Base-by-base conservation (phyloP, 2,329 filamentous ascomycete genomes). In the Dactylellina sp. region DNA sequence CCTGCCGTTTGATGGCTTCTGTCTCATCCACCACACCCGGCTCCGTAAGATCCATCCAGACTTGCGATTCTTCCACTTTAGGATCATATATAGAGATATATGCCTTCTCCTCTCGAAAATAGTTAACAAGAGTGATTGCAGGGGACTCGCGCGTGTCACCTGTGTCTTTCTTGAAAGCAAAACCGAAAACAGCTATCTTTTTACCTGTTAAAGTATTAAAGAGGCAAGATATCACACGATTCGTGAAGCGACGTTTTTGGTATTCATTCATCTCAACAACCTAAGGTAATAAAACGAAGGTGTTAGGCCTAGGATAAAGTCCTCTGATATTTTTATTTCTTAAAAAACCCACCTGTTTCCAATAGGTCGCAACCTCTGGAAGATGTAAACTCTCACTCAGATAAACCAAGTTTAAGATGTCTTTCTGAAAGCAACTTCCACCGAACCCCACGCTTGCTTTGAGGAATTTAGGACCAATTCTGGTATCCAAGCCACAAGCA, bases 341-440 rank as follows among this genome's bases (percentile, higher is more conserved):
- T 47, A 18, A 28, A 28, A n/a, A 7, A 56, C 70, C 44, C 68
- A 78, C 77, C 65, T 88, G 85, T 71, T 84, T 84, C 91, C 91
- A 94, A 82, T 93, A 93, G 75, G 88, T 85, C 35, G 88, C 89
- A 0, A 93, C 90, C 77, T 93, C 89, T 2, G 86, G 84, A 9
- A 93, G 83, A 57, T 89, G 86, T 62, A 92, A 83, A 1, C 86
- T 87, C 77, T 91, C 88, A 14, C 91, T 88, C 28, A 93, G 84
- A 81, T 93, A 92, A 16, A 89, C 86, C 39, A 94, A 82, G 80
- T 86, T 90, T 53, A 91, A 84, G 44, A 93, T 87, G 79, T 94
- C 91, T 81, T 94, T 94, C 80, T 89, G 88, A 84, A 94, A 93
- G 81, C 91, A 94, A 74, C 88, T 90, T 18, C 91, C 91, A 62